Evolutionary conservation across 805 yeast species (phyloP).

Genomic region (Wickerhamomyces pijperi): DNA sequence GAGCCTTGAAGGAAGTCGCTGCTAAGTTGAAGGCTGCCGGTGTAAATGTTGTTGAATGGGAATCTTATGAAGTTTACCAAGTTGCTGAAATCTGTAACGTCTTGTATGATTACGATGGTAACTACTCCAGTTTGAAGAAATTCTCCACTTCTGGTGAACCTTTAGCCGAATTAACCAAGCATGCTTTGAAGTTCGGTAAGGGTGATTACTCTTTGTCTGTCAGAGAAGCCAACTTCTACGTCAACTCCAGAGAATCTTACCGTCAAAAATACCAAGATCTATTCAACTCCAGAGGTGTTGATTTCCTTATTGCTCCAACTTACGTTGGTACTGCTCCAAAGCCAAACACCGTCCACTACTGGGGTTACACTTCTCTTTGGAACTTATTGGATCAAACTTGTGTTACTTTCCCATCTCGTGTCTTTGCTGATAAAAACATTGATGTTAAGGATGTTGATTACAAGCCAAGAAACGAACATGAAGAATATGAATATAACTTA

Average conservation of each 20-base stretch:
- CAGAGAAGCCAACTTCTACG: constrained; percentile 45
- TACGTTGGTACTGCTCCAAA: constrained; percentile 65
- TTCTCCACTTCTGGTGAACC: constrained; percentile 62
- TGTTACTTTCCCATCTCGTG: constrained; percentile 46
- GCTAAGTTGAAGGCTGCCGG: constrained; percentile 49
- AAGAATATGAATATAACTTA: constrained; percentile 22
- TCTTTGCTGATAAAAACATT: constrained; percentile 24
- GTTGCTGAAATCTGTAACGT: constrained; percentile 47
- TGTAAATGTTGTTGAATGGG: constrained; percentile 42
- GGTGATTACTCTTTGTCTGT: constrained; percentile 38
- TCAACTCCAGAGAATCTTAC: constrained; percentile 42
- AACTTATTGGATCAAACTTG: constrained; percentile 65
- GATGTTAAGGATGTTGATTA: constrained; percentile 33
- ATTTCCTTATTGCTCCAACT: constrained; percentile 57
- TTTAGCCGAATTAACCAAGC: constrained; percentile 47
- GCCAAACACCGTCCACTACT: constrained; percentile 51
- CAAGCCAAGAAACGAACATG: constrained; percentile 13
- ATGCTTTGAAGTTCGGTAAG: constrained; percentile 46
- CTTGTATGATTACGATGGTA: constrained; percentile 61
- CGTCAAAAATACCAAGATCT: constrained; percentile 45
- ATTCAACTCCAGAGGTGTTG: constrained; percentile 44
- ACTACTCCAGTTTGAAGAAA: constrained; percentile 38
- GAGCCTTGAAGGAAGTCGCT: constrained; percentile 44
- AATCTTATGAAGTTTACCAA: constrained; percentile 45
- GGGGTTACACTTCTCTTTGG: constrained; percentile 75